phyloP scores from a whole-genome alignment of 2,329 filamentous ascomycete species.

The Coniochaeta sp. region DNA sequence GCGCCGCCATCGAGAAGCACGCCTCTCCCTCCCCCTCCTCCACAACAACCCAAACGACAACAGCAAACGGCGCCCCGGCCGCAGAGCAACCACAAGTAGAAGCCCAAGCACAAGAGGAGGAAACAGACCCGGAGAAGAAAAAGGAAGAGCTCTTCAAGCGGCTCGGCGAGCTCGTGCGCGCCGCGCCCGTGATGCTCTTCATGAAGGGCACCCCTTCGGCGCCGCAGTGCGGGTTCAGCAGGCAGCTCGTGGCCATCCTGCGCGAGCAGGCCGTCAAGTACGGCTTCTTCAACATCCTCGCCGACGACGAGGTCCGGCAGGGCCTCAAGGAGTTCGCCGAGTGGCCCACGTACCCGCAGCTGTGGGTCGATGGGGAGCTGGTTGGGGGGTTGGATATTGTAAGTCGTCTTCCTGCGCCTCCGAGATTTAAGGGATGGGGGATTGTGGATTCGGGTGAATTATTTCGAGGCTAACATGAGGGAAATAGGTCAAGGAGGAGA shows the following conservation, averaged over 20 bases:
- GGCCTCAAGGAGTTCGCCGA: slow-evolving; percentile 96
- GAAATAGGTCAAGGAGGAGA: slow-evolving; percentile 81
- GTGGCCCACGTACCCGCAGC: slow-evolving; percentile 95
- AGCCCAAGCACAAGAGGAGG: slow-evolving; percentile 19
- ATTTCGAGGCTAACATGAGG: slow-evolving; percentile 11
- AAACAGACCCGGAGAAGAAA: slow-evolving; percentile 45
- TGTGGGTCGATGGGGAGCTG: slow-evolving; percentile 86
- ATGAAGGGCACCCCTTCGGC: slow-evolving; percentile 99
- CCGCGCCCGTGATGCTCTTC: slow-evolving; percentile 96
- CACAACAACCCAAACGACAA: background rate
- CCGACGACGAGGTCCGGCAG: slow-evolving; percentile 94
- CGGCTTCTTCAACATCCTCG: slow-evolving; percentile 98
- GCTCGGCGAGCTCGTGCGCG: slow-evolving; percentile 80
- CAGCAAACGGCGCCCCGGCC: slow-evolving; percentile 29
- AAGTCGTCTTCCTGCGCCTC: too few relatives aligned
- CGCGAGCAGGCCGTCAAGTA: slow-evolving; percentile 90
- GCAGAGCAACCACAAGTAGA: slow-evolving; percentile 32
- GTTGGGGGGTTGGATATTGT: slow-evolving; percentile 95
- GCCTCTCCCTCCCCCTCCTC: slow-evolving; percentile 35
- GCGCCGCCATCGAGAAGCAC: slow-evolving; percentile 77
- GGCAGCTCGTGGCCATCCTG: slow-evolving; percentile 79
- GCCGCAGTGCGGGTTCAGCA: slow-evolving; percentile 92
- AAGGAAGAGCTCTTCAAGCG: slow-evolving; percentile 84
- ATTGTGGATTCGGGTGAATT: too few relatives aligned
- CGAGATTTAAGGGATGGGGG: too few relatives aligned